Evolutionary conservation across 768 basidiomycete genomes (phyloP), one percentile per base, ranked within the genome.

Genomic region (Podaxis sp.): DNA sequence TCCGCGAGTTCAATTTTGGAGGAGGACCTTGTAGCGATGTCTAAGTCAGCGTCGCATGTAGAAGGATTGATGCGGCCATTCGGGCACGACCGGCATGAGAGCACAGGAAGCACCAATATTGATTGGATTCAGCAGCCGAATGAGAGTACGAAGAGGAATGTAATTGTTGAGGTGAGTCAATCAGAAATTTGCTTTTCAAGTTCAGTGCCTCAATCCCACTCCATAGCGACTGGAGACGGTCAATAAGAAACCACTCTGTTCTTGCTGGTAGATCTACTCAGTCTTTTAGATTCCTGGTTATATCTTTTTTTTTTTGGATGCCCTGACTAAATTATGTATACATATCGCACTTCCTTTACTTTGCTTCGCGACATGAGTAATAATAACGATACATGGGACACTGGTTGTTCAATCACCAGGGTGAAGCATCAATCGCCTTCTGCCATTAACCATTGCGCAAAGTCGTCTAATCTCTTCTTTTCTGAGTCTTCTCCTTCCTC

Each of bases 371-470:
- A 50, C 38, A 49, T 51, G 40, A 51, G 55, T 48, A 41, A 33
- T 65, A 44, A 60, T 61, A 57, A 62, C 33, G 48, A 51, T 48
- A 62, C 30, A 56, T 40, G 20, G 37, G 7, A 40, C 1, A n/a
- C 26, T 37, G 12, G 37, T 15, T 40, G 7, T 50, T 37, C 44
- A 38, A 37, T 22, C 26, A 36, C n/a, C 26, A 33, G 28, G 26
- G n/a, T 38, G 37, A 58, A 38, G 22, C 30, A 56, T 72, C 70
- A 90, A 67, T 93, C 90, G 38, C 86, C 91, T 74, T 94, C 91
- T 8, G 84, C 82, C 76, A 95, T 82, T 51, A 97, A 78, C 95
- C 95, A 96, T 41, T 86, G 76, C 0, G 93, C 92, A 71, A 96
- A 97, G 73, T 88, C 84, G 58, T 96, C 95, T 70, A 98, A 74